Conservation (phyloP, 306 rosid species). For the Betula pendula region DNA sequence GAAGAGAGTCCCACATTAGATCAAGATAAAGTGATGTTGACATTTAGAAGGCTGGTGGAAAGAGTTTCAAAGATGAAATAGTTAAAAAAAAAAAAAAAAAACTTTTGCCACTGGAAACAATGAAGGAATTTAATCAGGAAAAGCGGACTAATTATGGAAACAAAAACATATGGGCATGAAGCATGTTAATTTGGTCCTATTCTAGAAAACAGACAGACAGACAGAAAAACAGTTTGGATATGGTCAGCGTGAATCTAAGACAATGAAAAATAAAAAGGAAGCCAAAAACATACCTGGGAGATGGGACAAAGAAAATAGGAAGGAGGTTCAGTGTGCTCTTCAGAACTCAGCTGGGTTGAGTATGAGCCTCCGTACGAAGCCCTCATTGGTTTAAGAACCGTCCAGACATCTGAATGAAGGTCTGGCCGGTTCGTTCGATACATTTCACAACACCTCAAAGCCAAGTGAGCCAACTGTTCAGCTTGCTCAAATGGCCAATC, state of each 20-base stretch:
- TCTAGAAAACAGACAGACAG: not conserved
- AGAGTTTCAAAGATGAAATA: not conserved
- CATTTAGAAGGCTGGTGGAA: too few species aligned
- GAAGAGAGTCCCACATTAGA: too few species aligned
- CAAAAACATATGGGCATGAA: not conserved
- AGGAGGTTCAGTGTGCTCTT: slow-evolving; percentile 60
- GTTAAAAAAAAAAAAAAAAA: not conserved
- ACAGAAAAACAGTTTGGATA: too few species aligned
- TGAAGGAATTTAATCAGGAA: not conserved
- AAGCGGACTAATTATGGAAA: not conserved
- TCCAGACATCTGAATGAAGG: slow-evolving; percentile 71
- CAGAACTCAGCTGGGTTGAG: slow-evolving; percentile 46
- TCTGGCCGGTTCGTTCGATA: slow-evolving; percentile 64
- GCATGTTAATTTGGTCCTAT: not conserved
- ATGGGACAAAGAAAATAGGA: slow-evolving; percentile 78
- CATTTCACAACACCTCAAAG: slow-evolving; percentile 76
- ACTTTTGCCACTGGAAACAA: not conserved
- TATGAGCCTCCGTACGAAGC: slow-evolving; percentile 51
- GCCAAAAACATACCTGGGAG: slow-evolving; percentile 50
- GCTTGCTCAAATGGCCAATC: slow-evolving; percentile 84
- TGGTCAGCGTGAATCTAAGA: too few species aligned
- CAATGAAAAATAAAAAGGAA: not conserved
- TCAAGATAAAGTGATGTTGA: too few species aligned
- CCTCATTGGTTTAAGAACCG: slow-evolving; percentile 70
- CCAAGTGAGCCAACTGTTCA: slow-evolving; percentile 63